Evolutionary conservation across 495 filamentous ascomycete genomes (phyloP).

Genomic region (Hypoxylon subgilvum): DNA sequence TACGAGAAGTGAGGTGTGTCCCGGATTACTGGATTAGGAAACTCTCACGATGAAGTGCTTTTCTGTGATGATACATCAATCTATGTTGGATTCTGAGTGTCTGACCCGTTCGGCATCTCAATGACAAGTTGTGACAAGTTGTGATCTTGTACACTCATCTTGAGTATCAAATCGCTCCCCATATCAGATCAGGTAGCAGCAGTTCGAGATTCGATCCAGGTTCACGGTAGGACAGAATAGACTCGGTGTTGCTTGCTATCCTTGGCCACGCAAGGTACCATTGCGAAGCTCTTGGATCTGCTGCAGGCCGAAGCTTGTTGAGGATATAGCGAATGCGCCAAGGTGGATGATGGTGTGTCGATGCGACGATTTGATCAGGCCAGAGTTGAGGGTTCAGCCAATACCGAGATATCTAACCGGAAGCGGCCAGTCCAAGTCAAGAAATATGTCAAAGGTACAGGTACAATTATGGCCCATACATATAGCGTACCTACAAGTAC

Average conservation of each 20-base stretch:
- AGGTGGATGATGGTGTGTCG: slow-evolving; percentile 24
- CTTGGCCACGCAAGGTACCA: slow-evolving; percentile 32
- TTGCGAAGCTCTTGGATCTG: slow-evolving; percentile 32
- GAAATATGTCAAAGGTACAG: too few species aligned
- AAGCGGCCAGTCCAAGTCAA: background rate
- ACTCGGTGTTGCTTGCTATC: background rate
- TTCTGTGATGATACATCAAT: slow-evolving; percentile 14
- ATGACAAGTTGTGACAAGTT: slow-evolving; percentile 3
- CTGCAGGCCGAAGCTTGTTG: slow-evolving; percentile 34
- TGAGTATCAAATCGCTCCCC: background rate
- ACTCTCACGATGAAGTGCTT: slow-evolving; percentile 7
- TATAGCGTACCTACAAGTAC: too few species aligned
- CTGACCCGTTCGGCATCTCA: slow-evolving; percentile 17
- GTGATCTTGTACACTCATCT: too few species aligned
- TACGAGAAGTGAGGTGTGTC: slow-evolving; percentile 15
- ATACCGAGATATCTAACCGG: slow-evolving; percentile 12
- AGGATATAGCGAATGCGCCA: slow-evolving; percentile 23
- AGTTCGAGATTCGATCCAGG: slow-evolving; percentile 1
- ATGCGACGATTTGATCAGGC: slow-evolving; percentile 27
- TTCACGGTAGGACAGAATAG: slow-evolving; percentile 12
- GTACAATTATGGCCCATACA: too few species aligned
- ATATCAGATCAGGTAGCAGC: too few species aligned
- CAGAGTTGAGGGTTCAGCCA: slow-evolving; percentile 11
- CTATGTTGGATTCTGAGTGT: slow-evolving; percentile 9
- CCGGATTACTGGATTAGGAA: slow-evolving; percentile 26